phyloP scores from a whole-genome alignment of 139 green algal genomes.

The Chlamydomonas incerta region DNA sequence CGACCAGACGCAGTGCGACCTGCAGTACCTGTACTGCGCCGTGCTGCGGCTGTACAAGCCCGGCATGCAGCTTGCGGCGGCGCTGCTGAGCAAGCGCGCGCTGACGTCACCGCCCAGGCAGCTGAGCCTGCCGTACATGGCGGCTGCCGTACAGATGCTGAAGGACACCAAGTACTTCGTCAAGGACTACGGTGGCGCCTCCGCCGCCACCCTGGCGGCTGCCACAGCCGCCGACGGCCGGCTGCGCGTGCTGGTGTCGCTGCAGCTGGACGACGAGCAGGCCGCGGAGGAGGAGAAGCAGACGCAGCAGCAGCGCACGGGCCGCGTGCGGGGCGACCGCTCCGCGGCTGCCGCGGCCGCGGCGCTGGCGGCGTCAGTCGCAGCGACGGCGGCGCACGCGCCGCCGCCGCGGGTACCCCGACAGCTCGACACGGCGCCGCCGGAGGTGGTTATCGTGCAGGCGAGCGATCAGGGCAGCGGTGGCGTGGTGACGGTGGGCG shows the following conservation, averaged over 20 bases:
- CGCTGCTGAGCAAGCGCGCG: neutral
- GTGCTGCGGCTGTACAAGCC: slow-evolving; percentile 73
- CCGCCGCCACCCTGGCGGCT: slow-evolving; percentile 1
- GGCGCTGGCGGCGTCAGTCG: neutral
- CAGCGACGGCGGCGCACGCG: neutral
- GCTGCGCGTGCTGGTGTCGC: slow-evolving; percentile 5
- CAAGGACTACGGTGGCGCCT: slow-evolving; percentile 76
- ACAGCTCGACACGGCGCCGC: neutral
- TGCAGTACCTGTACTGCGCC: slow-evolving; percentile 74
- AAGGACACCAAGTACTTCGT: slow-evolving; percentile 91
- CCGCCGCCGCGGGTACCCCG: neutral
- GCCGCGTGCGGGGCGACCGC: neutral
- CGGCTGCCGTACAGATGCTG: slow-evolving; percentile 64
- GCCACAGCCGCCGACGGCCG: slow-evolving; percentile 21
- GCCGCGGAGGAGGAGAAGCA: neutral
- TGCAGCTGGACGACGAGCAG: slow-evolving; percentile 27
- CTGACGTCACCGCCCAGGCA: neutral
- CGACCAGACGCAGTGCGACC: slow-evolving; percentile 74
- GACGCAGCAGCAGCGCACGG: neutral
- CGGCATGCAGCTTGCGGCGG: neutral
- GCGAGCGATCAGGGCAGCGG: neutral
- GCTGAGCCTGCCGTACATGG: slow-evolving; percentile 13
- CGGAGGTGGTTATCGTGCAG: slow-evolving; percentile 2
- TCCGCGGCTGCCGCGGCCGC: neutral
- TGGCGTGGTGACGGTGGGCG: slow-evolving; percentile 41